These are phyloP conservation scores for Colletotrichum sp. DNA, from an alignment of 2,329 filamentous ascomycete genomes.

Conservation along the genomic window DNA sequence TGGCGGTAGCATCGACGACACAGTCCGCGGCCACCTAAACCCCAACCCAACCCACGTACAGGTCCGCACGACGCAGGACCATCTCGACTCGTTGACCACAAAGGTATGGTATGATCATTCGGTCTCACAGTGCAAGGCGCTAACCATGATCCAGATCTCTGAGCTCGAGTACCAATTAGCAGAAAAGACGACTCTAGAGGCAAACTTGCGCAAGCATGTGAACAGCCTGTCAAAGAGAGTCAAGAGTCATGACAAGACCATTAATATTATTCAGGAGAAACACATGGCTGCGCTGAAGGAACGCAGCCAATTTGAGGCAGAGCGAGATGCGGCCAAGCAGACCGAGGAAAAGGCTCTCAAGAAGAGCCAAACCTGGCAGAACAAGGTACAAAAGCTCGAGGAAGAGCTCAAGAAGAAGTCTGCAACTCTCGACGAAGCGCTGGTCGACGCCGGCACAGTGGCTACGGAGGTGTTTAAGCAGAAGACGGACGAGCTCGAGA, in stretches of 20 bases:
- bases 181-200: slow-evolving; percentile 29
- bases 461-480: slow-evolving; percentile 34
- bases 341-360: slow-evolving; percentile 39
- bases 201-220: slow-evolving; percentile 18
- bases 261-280: slow-evolving; percentile 48
- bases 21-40: slow-evolving; percentile 3
- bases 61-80: slow-evolving; percentile 15
- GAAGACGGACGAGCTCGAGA: slow-evolving; percentile 45
- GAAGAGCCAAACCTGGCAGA: slow-evolving; percentile 38
- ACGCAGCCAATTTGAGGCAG: slow-evolving; percentile 50
- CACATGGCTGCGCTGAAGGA: slow-evolving; percentile 58
- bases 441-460: slow-evolving; percentile 26
- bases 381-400: slow-evolving; percentile 42
- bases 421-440: slow-evolving; percentile 36
- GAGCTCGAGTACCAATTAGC: slow-evolving; percentile 39
- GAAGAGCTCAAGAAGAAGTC: slow-evolving; percentile 39
- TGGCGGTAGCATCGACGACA: background rate
- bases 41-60: slow-evolving; percentile 4
- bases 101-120: slow-evolving; percentile 30
- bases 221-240: slow-evolving; percentile 35
- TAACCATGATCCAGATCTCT: slow-evolving; percentile 32
- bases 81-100: slow-evolving; percentile 41
- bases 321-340: slow-evolving; percentile 47
- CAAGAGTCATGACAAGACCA: slow-evolving; percentile 49
- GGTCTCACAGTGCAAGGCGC: background rate